phyloP scores from a whole-genome alignment of 306 rosid species.

The Parietaria judaica region DNA sequence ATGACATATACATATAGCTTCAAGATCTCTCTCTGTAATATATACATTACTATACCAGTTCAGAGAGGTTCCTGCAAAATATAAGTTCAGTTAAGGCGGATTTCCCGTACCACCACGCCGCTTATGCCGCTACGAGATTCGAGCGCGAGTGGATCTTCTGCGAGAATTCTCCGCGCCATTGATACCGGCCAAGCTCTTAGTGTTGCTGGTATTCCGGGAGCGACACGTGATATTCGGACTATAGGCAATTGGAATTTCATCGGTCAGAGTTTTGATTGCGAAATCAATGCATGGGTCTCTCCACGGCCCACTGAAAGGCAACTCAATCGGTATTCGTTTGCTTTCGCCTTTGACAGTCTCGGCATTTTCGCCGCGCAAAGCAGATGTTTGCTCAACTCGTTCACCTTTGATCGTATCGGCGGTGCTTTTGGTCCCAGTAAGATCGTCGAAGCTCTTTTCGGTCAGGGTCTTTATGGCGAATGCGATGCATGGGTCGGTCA shows the following conservation, averaged over 20 bases:
- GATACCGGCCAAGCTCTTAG: constrained; percentile 27
- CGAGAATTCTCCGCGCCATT: constrained; percentile 17
- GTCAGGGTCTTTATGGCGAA: constrained; percentile 84
- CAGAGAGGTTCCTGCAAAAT: constrained; percentile 13
- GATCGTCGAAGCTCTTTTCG: constrained; percentile 31
- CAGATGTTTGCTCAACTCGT: constrained; percentile 7
- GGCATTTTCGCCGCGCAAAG: constrained; percentile 17
- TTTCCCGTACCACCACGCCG: constrained; percentile 17
- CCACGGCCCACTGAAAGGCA: constrained; percentile 37
- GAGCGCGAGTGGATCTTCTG: constrained; percentile 13
- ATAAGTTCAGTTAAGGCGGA: constrained; percentile 20
- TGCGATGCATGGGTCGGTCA: constrained; percentile 85
- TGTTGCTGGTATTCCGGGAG: constrained; percentile 38
- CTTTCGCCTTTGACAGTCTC: constrained; percentile 15
- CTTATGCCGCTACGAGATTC: constrained; percentile 8
- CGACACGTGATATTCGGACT: constrained; percentile 36
- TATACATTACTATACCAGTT: constrained; percentile 7
- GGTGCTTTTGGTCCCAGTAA: constrained; percentile 7
- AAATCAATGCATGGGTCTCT: constrained; percentile 79
- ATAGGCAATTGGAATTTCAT: constrained; percentile 41
- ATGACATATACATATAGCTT: too few species aligned
- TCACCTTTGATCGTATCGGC: not conserved
- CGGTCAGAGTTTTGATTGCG: constrained; percentile 65
- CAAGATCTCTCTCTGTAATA: constrained; percentile 1
- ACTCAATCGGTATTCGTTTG: constrained; percentile 11